phyloP scores from a whole-genome alignment of 768 basidiomycete species.

The Suillus discolor region DNA sequence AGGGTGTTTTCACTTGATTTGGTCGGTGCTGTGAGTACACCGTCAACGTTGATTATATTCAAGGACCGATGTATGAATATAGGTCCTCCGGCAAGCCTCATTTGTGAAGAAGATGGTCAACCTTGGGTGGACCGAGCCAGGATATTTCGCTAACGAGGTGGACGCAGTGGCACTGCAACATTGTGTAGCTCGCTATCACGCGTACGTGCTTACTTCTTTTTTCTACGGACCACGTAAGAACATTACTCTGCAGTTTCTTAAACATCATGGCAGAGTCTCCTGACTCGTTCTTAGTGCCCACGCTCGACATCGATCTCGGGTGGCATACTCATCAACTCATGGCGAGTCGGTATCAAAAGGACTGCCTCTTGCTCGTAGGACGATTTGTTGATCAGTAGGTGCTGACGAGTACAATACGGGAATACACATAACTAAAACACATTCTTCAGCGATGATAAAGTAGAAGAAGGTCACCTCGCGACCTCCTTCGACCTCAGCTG shows the following conservation, averaged over 20 bases:
- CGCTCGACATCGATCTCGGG: slow-evolving; percentile 68
- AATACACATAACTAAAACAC: neutral
- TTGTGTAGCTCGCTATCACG: slow-evolving; percentile 57
- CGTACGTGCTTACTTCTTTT: slow-evolving; percentile 35
- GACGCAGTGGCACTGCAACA: slow-evolving; percentile 49
- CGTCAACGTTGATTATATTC: neutral
- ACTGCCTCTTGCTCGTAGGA: slow-evolving; percentile 42
- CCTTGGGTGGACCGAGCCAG: slow-evolving; percentile 50
- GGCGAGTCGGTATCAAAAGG: slow-evolving; percentile 40
- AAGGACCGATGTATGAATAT: neutral
- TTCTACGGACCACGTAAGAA: too few species aligned
- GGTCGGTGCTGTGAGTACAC: slow-evolving; percentile 48
- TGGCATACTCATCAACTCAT: slow-evolving; percentile 74
- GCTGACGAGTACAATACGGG: neutral
- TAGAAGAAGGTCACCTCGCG: slow-evolving; percentile 47
- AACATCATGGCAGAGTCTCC: slow-evolving; percentile 51
- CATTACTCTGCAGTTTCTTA: slow-evolving; percentile 42
- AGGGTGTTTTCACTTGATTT: slow-evolving; percentile 57
- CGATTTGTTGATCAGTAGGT: slow-evolving; percentile 58
- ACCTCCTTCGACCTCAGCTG: slow-evolving; percentile 53
- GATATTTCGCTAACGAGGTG: slow-evolving; percentile 38
- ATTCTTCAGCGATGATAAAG: slow-evolving; percentile 49
- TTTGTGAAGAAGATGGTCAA: slow-evolving; percentile 57
- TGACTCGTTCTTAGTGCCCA: slow-evolving; percentile 52
- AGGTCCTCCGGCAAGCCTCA: slow-evolving; percentile 57